phyloP scores from a whole-genome alignment of 2,329 filamentous ascomycete genomes.

The Rachicladosporium sp. region DNA sequence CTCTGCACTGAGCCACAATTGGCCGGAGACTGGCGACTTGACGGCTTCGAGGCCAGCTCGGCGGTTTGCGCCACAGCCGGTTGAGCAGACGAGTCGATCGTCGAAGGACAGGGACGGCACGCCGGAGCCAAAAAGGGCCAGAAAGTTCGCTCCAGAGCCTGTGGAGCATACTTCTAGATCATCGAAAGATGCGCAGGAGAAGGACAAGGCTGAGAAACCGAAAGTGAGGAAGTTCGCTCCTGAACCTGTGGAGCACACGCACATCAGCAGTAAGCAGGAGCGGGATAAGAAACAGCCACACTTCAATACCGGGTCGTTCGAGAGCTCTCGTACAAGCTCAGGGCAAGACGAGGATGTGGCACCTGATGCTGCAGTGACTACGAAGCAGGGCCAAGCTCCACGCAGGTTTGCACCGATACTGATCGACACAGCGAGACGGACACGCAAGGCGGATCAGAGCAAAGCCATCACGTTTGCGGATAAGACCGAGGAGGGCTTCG shows the following conservation, averaged over 20 bases:
- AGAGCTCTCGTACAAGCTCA: too few species aligned
- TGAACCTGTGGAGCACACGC: conserved; percentile 21
- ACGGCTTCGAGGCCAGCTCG: conserved; percentile 14
- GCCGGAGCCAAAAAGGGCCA: conserved; percentile 7
- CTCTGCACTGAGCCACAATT: not conserved
- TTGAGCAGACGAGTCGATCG: conserved; percentile 58
- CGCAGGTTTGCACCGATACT: conserved; percentile 63
- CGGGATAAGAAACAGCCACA: conserved; percentile 10
- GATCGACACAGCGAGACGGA: conserved; percentile 65
- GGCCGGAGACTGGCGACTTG: conserved; percentile 3
- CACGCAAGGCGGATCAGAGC: conserved; percentile 51
- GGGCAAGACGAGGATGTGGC: conserved; percentile 1
- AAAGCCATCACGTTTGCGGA: conserved; percentile 52
- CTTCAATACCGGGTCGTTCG: too few species aligned
- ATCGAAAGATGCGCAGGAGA: conserved; percentile 19
- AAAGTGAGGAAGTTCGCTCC: conserved; percentile 18
- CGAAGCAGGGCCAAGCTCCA: conserved; percentile 1
- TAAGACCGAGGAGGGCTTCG: conserved; percentile 47
- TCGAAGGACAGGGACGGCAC: conserved; percentile 19
- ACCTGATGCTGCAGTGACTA: not conserved
- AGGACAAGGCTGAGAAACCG: conserved; percentile 1
- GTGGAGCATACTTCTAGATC: conserved; percentile 60
- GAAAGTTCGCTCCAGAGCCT: conserved; percentile 54
- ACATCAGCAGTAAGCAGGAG: conserved; percentile 13
- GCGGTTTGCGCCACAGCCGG: conserved; percentile 57